Percentiles rank a stretch among this genome's conserved stretches.
Conservation (phyloP, 2,329 filamentous ascomycete genomes). For the Alternaria atra region DNA sequence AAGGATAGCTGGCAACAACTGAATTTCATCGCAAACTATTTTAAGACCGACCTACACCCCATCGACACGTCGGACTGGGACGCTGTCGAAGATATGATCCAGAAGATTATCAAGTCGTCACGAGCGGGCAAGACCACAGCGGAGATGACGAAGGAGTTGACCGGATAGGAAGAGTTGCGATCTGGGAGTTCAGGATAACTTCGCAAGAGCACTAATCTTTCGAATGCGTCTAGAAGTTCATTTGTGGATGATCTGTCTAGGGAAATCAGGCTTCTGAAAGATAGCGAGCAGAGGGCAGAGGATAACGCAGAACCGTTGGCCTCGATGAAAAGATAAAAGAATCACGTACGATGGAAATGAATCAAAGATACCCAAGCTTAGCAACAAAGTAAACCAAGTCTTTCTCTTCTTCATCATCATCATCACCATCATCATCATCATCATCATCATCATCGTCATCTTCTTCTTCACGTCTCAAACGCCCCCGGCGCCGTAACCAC, state of each 20-base stretch:
- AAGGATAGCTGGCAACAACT: constrained; percentile 82
- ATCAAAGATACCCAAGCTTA: constrained; percentile 37
- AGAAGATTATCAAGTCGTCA: constrained; percentile 63
- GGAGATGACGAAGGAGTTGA: constrained; percentile 43
- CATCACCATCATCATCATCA: no score
- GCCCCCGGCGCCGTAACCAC: constrained; percentile 61
- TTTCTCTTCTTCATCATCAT: neutral
- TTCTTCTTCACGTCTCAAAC: constrained; percentile 49
- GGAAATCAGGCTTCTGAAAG: neutral
- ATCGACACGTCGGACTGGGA: constrained; percentile 93
- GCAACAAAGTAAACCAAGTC: constrained; percentile 5
- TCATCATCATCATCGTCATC: neutral
- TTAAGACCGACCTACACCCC: constrained; percentile 80
- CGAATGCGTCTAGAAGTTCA: neutral
- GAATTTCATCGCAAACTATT: constrained; percentile 79
- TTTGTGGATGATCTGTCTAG: neutral
- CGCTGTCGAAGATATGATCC: constrained; percentile 81
- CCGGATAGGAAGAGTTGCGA: neutral
- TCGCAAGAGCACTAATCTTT: neutral
- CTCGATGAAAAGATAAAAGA: constrained; percentile 1
- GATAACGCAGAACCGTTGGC: neutral
- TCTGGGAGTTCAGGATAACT: neutral
- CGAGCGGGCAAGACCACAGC: constrained; percentile 52
- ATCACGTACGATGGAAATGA: constrained; percentile 17
- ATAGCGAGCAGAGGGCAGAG: constrained; percentile 12